Conservation (phyloP, 306 rosid species). For the Ceratonia siliqua region DNA sequence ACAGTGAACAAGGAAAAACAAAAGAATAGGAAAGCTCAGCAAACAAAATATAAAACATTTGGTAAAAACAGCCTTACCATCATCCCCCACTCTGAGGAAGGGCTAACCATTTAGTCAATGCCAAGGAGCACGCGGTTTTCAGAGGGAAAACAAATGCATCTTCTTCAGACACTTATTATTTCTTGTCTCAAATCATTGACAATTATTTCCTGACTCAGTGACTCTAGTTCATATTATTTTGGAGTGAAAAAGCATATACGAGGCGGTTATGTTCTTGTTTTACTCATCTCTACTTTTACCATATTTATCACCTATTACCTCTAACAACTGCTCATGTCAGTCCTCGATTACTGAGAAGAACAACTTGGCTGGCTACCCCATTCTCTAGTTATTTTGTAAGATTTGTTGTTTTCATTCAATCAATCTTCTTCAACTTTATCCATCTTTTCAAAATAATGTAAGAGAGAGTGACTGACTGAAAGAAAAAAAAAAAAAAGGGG, state of each 20-base stretch:
- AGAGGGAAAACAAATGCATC: conserved; percentile 19
- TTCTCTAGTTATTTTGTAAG: not conserved
- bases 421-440: not conserved
- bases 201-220: not conserved
- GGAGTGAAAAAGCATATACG: not conserved
- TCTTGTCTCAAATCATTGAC: not conserved
- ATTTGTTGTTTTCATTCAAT: not conserved
- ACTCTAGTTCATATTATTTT: not conserved
- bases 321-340: not conserved
- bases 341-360: not conserved
- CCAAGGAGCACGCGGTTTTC: conserved; percentile 31
- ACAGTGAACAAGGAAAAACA: not conserved
- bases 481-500: too few relatives aligned
- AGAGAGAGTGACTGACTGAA: not conserved
- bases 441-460: too few relatives aligned
- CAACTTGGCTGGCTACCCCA: not conserved
- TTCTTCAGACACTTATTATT: conserved; percentile 14
- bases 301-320: not conserved
- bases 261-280: not conserved
- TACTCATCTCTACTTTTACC: not conserved
- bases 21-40: not conserved
- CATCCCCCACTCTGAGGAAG: not conserved
- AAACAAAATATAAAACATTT: too few relatives aligned
- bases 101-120: conserved; percentile 10
- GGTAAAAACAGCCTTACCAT: not conserved